phyloP scores from a whole-genome alignment of 2,329 filamentous ascomycete genomes.

The Didymella pomorum region DNA sequence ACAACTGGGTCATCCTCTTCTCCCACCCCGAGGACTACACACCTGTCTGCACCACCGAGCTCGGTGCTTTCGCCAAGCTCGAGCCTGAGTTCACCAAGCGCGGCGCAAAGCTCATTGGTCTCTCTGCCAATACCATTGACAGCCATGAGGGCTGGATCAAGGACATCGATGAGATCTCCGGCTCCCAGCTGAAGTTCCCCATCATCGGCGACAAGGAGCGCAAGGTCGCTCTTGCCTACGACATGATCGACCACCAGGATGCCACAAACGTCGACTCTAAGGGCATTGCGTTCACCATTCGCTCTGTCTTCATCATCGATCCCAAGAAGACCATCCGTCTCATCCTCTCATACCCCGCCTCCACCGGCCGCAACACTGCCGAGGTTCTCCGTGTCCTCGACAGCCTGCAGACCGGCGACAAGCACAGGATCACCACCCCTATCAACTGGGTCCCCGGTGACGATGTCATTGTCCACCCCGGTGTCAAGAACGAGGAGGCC shows the following conservation, averaged over 20 bases:
- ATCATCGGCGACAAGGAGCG: conserved; percentile 64
- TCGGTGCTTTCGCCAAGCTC: conserved; percentile 69
- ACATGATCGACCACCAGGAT: conserved; percentile 63
- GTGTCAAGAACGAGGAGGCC: conserved; percentile 65
- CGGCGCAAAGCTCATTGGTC: conserved; percentile 68
- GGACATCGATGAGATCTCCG: conserved; percentile 62
- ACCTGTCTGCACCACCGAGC: conserved; percentile 69
- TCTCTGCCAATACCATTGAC: conserved; percentile 61
- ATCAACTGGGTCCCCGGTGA: conserved; percentile 68
- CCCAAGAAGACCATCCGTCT: conserved; percentile 70
- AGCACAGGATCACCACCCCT: conserved; percentile 66
- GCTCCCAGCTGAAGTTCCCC: conserved; percentile 58
- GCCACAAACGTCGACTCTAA: conserved; percentile 66
- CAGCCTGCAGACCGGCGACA: conserved; percentile 65
- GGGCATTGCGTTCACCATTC: conserved; percentile 69
- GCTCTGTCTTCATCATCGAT: conserved; percentile 71
- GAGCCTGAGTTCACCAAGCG: conserved; percentile 70
- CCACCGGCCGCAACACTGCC: conserved; percentile 64
- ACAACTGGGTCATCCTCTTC: conserved; percentile 75
- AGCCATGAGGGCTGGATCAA: conserved; percentile 62
- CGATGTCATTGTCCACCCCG: conserved; percentile 69
- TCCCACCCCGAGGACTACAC: conserved; percentile 72
- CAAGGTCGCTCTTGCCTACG: conserved; percentile 60
- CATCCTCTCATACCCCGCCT: conserved; percentile 69
- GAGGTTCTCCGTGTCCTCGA: conserved; percentile 62